These are phyloP conservation scores for Leccinum cinnamomeum DNA, from an alignment of 1,284 basidiomycete species.

Conservation along the genomic window DNA sequence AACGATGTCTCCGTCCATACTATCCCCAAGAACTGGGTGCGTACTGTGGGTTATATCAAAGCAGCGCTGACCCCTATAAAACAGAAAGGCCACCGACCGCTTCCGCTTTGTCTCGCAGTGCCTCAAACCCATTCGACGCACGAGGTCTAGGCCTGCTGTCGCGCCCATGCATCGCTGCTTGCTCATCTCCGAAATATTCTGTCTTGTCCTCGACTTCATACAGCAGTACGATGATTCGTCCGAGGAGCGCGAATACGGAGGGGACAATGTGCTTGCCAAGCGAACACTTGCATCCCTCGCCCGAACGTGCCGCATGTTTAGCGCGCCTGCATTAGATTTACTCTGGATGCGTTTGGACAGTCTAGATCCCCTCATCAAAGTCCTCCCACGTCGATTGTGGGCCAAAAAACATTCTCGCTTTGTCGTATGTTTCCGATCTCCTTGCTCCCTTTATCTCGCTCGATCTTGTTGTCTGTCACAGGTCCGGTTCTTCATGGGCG, in stretches of 20 bases:
- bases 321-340: conserved; percentile 17
- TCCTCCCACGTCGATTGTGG: conserved; percentile 14
- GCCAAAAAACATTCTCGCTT: conserved; percentile 3
- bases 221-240: not conserved
- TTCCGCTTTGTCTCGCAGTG: not conserved
- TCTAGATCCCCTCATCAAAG: conserved; percentile 16
- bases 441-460: not conserved
- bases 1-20: not conserved
- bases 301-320: conserved; percentile 16
- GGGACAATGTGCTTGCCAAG: not conserved
- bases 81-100: not conserved
- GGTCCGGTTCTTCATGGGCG: conserved; percentile 14
- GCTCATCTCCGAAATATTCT: conserved; percentile 11
- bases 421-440: conserved; percentile 9
- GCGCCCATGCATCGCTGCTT: conserved; percentile 9
- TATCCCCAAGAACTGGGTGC: not conserved
- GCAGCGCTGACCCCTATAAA: not conserved
- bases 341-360: conserved; percentile 24
- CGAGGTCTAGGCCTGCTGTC: not conserved
- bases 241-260: not conserved
- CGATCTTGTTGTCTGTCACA: not conserved
- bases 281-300: conserved; percentile 8
- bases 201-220: conserved; percentile 8
- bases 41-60: not conserved
- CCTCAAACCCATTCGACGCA: not conserved